Evolutionary conservation across 129 eudicot genomes (phyloP), one percentile per base, ranked within the genome.

Genomic region (Heracleum sosnowskyi): DNA sequence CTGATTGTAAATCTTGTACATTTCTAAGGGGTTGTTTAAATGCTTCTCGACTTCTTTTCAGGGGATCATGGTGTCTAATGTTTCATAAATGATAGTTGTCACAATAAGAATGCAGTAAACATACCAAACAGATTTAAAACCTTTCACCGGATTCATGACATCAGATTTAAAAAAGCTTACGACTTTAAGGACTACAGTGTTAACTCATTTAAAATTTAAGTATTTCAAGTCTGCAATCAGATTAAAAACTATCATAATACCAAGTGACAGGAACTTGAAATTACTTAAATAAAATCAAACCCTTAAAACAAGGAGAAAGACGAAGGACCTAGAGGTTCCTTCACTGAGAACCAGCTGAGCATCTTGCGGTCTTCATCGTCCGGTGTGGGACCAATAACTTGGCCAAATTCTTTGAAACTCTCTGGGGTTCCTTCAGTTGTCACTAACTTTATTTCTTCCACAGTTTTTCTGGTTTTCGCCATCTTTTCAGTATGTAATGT

Each of bases 351-450:
- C 92, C 17, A 91, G 91, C 76, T 91, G 93, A 62, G 98, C 98
- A 81, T 94, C 97, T 73, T 74, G 86, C 73, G 96, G 93, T 82
- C 79, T 4, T 91, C 93, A 74, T 91, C 96, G 79, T 94, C 98
- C 63, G 85, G 77, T 4, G 92, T 85, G 22, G 97, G 86, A 63
- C 90, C 85, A 60, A 91, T 72, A n/a, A 94, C 96, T 70, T 94
- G 98, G 4, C 98, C 97, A 82, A 86, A 94, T 17, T 85, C 93
- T 82, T 83, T 72, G 83, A 94, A 94, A 75, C 86, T 88, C 79
- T 91, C 96, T 34, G 93, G 85, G 12, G 96, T 88, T 70, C 96
- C 97, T 82, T 94, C 98, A 17, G 87, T 86, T 0, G 92, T 81
- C 31, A 78, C 79, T 81, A 91, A 41, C 82, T 85, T 89, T 81